These are phyloP conservation scores for Botrytis deweyae DNA, from an alignment of 2,329 filamentous ascomycete species.

Conservation along the genomic window DNA sequence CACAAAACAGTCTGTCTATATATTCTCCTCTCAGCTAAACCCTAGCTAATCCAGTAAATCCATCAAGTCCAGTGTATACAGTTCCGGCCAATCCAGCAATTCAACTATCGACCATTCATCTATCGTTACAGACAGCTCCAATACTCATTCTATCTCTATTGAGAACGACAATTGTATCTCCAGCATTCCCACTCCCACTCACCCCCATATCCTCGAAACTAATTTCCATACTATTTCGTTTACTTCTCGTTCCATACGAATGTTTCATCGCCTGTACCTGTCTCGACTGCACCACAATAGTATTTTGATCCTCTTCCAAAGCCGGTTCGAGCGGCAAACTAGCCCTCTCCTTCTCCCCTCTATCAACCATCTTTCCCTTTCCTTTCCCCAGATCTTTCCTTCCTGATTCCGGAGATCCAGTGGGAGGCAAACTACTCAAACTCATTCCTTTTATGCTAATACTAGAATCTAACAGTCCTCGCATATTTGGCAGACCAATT, in stretches of 20 bases:
- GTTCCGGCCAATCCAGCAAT: not conserved
- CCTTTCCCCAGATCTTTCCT: not conserved
- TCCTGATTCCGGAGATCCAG: conserved; percentile 13
- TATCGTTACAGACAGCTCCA: conserved; percentile 20
- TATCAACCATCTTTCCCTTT: conserved; percentile 12
- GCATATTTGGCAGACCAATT: conserved; percentile 5
- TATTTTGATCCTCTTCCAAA: not conserved
- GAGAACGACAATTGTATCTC: conserved; percentile 10
- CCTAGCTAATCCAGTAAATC: not conserved
- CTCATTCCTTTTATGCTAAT: conserved; percentile 18
- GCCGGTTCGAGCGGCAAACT: not conserved
- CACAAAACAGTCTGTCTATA: conserved; percentile 1
- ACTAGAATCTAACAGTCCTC: conserved; percentile 6
- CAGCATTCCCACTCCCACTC: not conserved
- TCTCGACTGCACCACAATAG: not conserved
- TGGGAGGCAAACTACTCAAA: conserved; percentile 11
- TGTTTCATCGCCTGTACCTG: conserved; percentile 1
- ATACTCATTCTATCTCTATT: conserved; percentile 16
- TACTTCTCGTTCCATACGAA: conserved; percentile 17
- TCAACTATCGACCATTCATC: not conserved
- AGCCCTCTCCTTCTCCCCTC: not conserved
- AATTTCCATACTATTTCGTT: not conserved
- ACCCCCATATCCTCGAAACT: not conserved
- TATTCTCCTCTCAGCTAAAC: not conserved
- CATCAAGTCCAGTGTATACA: not conserved